Base-by-base conservation (phyloP, 2,329 filamentous ascomycete species). In the Phialophora verrucosa region DNA sequence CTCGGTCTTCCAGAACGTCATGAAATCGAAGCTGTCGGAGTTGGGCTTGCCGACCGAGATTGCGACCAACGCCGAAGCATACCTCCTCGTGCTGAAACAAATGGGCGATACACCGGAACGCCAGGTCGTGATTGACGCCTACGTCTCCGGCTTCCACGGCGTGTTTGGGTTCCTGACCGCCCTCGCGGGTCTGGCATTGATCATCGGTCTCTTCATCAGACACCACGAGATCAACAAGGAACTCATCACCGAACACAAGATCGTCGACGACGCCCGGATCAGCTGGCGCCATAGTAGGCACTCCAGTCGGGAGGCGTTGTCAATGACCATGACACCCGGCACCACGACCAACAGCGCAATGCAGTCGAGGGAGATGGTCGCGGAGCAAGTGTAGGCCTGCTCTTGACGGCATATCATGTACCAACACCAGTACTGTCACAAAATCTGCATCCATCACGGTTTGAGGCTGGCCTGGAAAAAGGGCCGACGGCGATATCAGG, bases 1-100 rank as follows among this genome's bases (percentile, higher is more conserved):
- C 4, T 74, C 78, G 0, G 69, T 82, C 7, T 79, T 83, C 57
- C 74, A 82, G 62, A 82, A 80, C 58, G 70, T 76, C 2, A 77
- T 82, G 70, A 73, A 71, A 12, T 61, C 60, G 51, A 74, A 74
- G 57, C 71, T 80, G 31, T 56, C 60, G 29, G 50, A 35, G 25
- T 59, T 73, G 50, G 42, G 51, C 53, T 50, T 71, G 20, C 49
- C 44, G 2, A 49, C 55, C 8, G 53, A 32, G 4, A 62, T 69
- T 31, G 69, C 70, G 1, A 42, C 49, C 35, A 25, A 68, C 10
- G 69, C 69, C 20, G 69, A 72, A 49, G 62, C 64, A 10, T 71
- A 64, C 53, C 62, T 66, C 14, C 35, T 51, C 17, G 59, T 56
- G 4, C 54, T 68, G 29, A 55, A 57, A 17, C 27, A 38, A 10